Base-by-base conservation (phyloP, 1,139 yeast genomes). In the Suhomyces anneliseae region DNA sequence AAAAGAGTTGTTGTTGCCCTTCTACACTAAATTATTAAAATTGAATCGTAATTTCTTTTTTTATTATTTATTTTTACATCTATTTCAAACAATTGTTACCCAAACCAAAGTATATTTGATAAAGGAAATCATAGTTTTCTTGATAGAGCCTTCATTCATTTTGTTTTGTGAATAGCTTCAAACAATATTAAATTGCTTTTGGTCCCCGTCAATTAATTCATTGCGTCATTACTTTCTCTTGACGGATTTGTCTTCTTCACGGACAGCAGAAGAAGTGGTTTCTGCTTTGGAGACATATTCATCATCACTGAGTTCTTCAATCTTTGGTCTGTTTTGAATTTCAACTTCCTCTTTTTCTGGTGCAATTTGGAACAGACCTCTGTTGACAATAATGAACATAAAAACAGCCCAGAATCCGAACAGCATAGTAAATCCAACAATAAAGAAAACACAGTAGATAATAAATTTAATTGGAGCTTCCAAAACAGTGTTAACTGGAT, bases 401-500 rank as follows among this genome's bases (percentile, higher is more conserved):
- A 76, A 8, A 4, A 66, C 69, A 39, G 75, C 76, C 57, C 67
- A 65, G 1, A 65, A 34, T 5, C 76, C 84, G 57, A 70, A 72
- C n/a, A 60, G 60, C 14, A 76, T 49, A 7, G 82, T 69, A 45
- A 77, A 63, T 0, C 64, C 45, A 33, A 73, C 56, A 11, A 78
- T 62, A 42, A 78, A 63, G 10, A 70, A 63, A 8, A 73, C 66
- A 29, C 78, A 69, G 56, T 78, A 81, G 31, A 75, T 60, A 26
- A 78, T 66, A 40, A 79, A 78, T 54, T 76, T 79, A 38, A 74
- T 62, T 2, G 87, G 87, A 49, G 77, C 69, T 12, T 62, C 58
- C 27, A 66, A 49, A 24, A 82, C 55, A 1, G 79, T 70, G 8
- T 57, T 57, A 10, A 72, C 47, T 11, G 87, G 87, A 45, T 72